phyloP scores from a whole-genome alignment of 2,329 filamentous ascomycete genomes.

The Dactylellina parvicollis region DNA sequence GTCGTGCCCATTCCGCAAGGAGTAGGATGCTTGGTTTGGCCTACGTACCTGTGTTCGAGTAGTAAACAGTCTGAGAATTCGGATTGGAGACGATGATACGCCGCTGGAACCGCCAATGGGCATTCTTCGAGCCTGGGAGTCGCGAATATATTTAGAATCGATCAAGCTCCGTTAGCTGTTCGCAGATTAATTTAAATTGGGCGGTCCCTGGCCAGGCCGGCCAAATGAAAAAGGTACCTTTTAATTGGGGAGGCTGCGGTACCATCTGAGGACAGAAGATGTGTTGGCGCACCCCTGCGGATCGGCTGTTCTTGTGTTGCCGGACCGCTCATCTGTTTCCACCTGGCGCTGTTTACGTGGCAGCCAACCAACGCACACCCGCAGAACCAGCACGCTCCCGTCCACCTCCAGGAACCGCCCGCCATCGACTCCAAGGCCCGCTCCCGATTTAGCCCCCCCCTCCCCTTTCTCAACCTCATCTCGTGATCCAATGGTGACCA shows the following conservation, averaged over 20 bases:
- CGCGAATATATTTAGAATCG: no score
- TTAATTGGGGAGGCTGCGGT: constrained; percentile 40
- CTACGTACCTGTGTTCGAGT: no score
- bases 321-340: constrained; percentile 9
- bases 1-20: constrained; percentile 26
- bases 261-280: not conserved
- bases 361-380: constrained; percentile 30
- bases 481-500: constrained; percentile 23
- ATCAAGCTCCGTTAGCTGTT: not conserved
- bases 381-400: constrained; percentile 8
- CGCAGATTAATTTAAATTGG: not conserved
- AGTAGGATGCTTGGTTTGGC: constrained; percentile 9
- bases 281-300: constrained; percentile 28
- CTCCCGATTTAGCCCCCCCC: not conserved
- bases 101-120: no score
- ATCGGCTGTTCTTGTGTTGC: not conserved
- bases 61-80: no score
- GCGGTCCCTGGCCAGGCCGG: not conserved
- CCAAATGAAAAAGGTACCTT: not conserved
- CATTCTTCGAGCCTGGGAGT: no score
- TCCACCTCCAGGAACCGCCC: constrained; percentile 44
- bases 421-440: not conserved
- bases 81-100: no score
- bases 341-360: constrained; percentile 50
- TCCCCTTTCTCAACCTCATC: constrained; percentile 13